Evolutionary conservation across 805 yeast species (phyloP).

Genomic region (Wickerhamomyces bovis): DNA sequence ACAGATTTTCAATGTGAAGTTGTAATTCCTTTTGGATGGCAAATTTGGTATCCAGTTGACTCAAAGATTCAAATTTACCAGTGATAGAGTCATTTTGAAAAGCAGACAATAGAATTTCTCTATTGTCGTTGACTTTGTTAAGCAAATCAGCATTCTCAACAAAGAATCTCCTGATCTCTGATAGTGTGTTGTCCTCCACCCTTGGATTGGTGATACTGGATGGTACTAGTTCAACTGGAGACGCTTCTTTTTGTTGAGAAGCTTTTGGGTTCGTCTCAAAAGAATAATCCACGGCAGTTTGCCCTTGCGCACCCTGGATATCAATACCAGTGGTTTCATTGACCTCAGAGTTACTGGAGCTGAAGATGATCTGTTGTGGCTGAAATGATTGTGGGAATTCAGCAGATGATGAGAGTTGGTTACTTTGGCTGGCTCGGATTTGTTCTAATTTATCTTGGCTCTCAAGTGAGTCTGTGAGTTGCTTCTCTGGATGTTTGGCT

Average conservation of each 20-base stretch:
- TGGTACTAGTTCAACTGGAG: neutral
- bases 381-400: neutral
- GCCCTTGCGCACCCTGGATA: neutral
- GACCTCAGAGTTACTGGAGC: neutral
- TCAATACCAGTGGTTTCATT: neutral
- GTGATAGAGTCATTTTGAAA: neutral
- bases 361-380: neutral
- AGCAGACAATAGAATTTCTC: neutral
- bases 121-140: neutral
- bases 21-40: neutral
- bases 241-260: neutral
- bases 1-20: neutral
- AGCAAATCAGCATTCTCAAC: neutral
- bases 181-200: neutral
- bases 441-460: neutral
- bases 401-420: neutral
- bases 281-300: neutral
- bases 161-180: neutral
- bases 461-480: neutral
- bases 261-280: neutral
- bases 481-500: neutral
- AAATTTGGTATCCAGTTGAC: neutral
- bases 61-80: neutral
- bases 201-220: neutral
- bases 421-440: neutral